These are phyloP conservation scores for Luvunga scandens DNA, from an alignment of 345 rosid species.

Conservation along the genomic window DNA sequence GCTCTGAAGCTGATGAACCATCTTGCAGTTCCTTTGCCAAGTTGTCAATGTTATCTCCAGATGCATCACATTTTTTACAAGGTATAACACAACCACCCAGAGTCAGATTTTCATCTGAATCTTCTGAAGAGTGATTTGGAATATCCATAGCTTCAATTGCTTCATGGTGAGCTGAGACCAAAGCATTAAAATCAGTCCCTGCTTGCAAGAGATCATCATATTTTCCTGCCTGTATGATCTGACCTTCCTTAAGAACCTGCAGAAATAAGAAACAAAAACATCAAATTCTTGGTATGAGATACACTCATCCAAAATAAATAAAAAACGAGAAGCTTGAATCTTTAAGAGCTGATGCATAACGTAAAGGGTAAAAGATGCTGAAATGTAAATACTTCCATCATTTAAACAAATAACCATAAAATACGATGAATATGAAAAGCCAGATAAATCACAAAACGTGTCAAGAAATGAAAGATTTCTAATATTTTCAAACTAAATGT, in stretches of 20 bases:
- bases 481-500: background rate
- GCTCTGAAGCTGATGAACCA: slow-evolving; percentile 69
- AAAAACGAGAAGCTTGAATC: background rate
- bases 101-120: slow-evolving; percentile 66
- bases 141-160: slow-evolving; percentile 99
- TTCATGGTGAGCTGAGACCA: slow-evolving; percentile 97
- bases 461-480: background rate
- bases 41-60: slow-evolving; percentile 57
- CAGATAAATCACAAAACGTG: background rate
- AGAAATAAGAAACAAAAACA: no score
- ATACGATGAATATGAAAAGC: background rate
- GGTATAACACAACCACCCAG: slow-evolving; percentile 36
- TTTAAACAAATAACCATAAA: background rate
- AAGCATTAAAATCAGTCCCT: slow-evolving; percentile 89
- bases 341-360: slow-evolving; percentile 2
- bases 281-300: no score
- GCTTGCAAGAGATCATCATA: slow-evolving; percentile 96
- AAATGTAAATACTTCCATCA: background rate
- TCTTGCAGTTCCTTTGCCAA: slow-evolving; percentile 90
- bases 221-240: slow-evolving; percentile 90
- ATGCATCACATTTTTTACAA: slow-evolving; percentile 48
- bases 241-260: slow-evolving; percentile 97
- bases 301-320: background rate
- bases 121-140: slow-evolving; percentile 80
- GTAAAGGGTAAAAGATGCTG: background rate